Conservation (phyloP, 805 yeast genomes). For the Citeromyces nyonsensis region DNA sequence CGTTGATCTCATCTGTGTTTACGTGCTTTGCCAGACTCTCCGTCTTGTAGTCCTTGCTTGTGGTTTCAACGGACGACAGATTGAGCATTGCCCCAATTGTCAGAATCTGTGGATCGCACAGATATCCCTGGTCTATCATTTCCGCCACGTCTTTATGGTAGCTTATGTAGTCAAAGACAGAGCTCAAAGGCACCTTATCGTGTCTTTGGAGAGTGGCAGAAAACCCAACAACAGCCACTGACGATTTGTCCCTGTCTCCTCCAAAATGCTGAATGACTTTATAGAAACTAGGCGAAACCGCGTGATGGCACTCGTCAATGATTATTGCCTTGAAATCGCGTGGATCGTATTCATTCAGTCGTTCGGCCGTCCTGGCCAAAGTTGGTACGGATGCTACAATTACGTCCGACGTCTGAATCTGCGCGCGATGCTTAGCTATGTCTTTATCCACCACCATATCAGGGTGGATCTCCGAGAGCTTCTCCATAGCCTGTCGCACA, state of each 20-base stretch:
- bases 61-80: conserved; percentile 9
- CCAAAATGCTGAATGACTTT: conserved; percentile 44
- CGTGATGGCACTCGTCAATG: conserved; percentile 89
- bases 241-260: conserved; percentile 18
- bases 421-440: conserved; percentile 39
- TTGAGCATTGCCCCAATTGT: conserved; percentile 27
- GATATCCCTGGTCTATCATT: conserved; percentile 54
- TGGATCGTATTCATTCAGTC: conserved; percentile 42
- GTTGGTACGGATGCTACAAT: conserved; percentile 70
- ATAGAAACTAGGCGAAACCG: conserved; percentile 56
- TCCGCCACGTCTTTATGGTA: conserved; percentile 49
- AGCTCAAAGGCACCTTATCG: conserved; percentile 47
- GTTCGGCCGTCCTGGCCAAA: conserved; percentile 20
- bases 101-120: conserved; percentile 55
- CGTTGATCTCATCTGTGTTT: conserved; percentile 37
- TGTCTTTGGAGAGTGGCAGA: conserved; percentile 76
- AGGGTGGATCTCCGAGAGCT: conserved; percentile 33
- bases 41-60: conserved; percentile 36
- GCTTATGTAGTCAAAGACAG: conserved; percentile 57
- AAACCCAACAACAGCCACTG: conserved; percentile 59
- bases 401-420: conserved; percentile 32
- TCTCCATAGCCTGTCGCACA: conserved; percentile 48
- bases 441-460: conserved; percentile 43
- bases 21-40: conserved; percentile 35
- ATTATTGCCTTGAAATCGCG: conserved; percentile 54